Base-by-base conservation (phyloP, 768 basidiomycete species). In the Gelatoporia subvermispora region DNA sequence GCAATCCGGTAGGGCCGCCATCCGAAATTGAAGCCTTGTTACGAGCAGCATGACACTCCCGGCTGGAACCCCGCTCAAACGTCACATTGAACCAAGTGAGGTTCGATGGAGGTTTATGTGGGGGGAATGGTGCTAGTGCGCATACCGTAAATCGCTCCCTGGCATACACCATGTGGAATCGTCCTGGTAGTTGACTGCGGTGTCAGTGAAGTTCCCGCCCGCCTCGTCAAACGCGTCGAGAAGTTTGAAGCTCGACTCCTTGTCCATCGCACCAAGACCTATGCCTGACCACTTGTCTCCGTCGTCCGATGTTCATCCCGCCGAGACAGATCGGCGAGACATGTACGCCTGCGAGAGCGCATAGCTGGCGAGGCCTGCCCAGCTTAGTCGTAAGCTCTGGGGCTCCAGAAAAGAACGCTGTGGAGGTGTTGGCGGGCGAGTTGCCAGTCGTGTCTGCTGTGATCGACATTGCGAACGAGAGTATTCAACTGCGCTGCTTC, bases 121-220 rank as follows among this genome's bases (percentile, higher is more conserved):
- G n/a, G n/a, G n/a, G n/a, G n/a, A n/a, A n/a, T 75, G 60, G 45
- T 68, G 67, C 0, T 60, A 61, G n/a, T 69, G 61, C 31, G 54
- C 49, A 43, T 70, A 65, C 54, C 68, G 69, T 73, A 74, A 76
- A 50, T 75, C 74, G n/a, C 73, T 73, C n/a, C n/a, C n/a, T n/a
- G n/a, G n/a, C 24, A 75, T 66, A 54, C 71, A 71, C 40, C 52
- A 40, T 49, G 70, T 68, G 18, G 53, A 57, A 23, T 61, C 68
- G 42, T 64, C 51, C 56, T 65, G 61, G 45, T 69, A 72, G 50
- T 53, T 59, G 41, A 71, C 76, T 4, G 75, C 68, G 3, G 76
- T 75, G 22, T 75, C 72, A 48, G 76, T 69, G 48, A 69, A 71
- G 60, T 76, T 74, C 3, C 77, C 77, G 52, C 65, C 67, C 16